These are phyloP conservation scores for Fusarium sp. DNA, from an alignment of 2,329 filamentous ascomycete genomes.

Conservation along the genomic window DNA sequence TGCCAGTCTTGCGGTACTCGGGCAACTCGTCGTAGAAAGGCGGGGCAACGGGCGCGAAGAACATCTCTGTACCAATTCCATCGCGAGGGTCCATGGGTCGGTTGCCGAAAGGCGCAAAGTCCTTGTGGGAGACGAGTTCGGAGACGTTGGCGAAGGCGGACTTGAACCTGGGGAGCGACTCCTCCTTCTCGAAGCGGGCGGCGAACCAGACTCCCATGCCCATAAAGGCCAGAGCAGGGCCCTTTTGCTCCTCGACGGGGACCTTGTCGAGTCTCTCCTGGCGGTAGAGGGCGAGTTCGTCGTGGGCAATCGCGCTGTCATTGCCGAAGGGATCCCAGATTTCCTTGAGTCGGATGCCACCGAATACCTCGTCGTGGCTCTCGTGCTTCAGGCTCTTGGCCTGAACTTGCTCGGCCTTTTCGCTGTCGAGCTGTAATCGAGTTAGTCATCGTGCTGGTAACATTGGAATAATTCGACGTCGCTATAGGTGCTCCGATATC, in stretches of 20 bases:
- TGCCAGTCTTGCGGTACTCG: conserved; percentile 33
- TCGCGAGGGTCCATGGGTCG: conserved; percentile 46
- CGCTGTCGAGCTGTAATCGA: conserved; percentile 34
- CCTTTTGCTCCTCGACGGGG: conserved; percentile 38
- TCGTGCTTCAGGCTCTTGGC: conserved; percentile 36
- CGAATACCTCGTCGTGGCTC: conserved; percentile 40
- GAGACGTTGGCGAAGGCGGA: conserved; percentile 38
- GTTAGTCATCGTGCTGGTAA: conserved; percentile 11
- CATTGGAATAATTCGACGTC: background rate
- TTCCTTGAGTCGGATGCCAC: conserved; percentile 53
- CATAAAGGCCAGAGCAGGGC: conserved; percentile 43
- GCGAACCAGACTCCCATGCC: conserved; percentile 49
- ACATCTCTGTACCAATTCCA: conserved; percentile 48
- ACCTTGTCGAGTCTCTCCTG: conserved; percentile 30
- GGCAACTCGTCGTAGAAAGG: conserved; percentile 40
- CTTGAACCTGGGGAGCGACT: conserved; percentile 35
- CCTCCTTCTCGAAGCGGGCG: conserved; percentile 34
- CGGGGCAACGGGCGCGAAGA: conserved; percentile 47
- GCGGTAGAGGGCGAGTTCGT: conserved; percentile 43
- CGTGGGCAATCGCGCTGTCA: conserved; percentile 26
- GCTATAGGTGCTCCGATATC: background rate
- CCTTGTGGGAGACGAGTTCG: conserved; percentile 30
- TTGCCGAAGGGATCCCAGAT: conserved; percentile 70
- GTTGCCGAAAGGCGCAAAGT: conserved; percentile 35
- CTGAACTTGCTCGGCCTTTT: conserved; percentile 32